Base-by-base conservation (phyloP, 495 filamentous ascomycete genomes). In the Podospora pseudoanserina region DNA sequence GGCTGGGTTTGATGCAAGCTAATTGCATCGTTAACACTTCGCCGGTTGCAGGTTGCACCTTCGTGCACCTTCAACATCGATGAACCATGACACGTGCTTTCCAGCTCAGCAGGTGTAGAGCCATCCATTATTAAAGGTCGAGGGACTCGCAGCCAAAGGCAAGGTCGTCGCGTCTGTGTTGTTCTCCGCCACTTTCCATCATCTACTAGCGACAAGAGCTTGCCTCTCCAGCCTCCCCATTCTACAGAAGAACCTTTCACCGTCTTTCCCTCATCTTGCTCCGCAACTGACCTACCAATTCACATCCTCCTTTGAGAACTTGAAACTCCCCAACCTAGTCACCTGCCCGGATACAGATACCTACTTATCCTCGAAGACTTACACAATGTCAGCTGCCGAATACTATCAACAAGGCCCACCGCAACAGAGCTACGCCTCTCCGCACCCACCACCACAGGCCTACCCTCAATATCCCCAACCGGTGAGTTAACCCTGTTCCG, bases 401-500 rank as follows among this genome's bases (percentile, higher is more conserved):
- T 78, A 78, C 63, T 78, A 78, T 60, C 73, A 78, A 60, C 73
- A 74, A 64, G 72, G 62, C 44, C 65, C 65, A 7, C 67, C 69
- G 19, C 59, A 60, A 27, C 58, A 67, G 13, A 60, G 66, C 49
- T 67, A 67, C 54, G 28, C 9, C 32, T 4, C 15, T 15, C n/a
- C 56, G 5, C 60, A 28, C 27, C 60, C 23, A 49, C 60, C 70
- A 53, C 66, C 44, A 9, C 66, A 69, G 64, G 69, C 66, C 64
- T 71, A 76, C 19, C 74, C 76, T 26, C 76, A 76, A 39, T 74
- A 75, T 27, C 76, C 74, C 27, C 75, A 76, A 65, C 73, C 69
- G 34, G 75, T 75, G 54, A 72, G 74, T 66, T 3, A 11, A 49
- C 39, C 9, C 15, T 16, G 39, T 49, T 13, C 39, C 2, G 39